A percentile compares a stretch with the other conserved stretches of the same genome.
Conservation (phyloP, 2,329 filamentous ascomycete genomes). For the Fusarium dimerum region DNA sequence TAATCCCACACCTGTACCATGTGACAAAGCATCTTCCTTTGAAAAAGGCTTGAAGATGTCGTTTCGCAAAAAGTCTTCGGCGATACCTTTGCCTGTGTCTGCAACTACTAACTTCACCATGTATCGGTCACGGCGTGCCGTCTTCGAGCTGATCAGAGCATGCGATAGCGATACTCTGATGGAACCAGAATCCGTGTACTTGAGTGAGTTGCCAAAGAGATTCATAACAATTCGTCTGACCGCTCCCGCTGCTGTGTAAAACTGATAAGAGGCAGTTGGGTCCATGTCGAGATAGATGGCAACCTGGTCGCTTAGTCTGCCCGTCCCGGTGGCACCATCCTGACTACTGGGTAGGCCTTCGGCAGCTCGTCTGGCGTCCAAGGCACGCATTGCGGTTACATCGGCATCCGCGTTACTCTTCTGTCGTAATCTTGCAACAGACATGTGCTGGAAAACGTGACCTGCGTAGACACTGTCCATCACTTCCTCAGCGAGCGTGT, state of each 20-base stretch:
- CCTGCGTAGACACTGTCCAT: conserved; percentile 26
- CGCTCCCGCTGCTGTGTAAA: conserved; percentile 54
- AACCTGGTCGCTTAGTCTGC: conserved; percentile 18
- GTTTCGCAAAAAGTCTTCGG: conserved; percentile 61
- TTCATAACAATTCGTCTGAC: conserved; percentile 60
- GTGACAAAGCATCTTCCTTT: conserved; percentile 62
- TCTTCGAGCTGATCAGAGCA: not conserved
- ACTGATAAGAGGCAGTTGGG: conserved; percentile 49
- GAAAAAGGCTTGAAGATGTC: conserved; percentile 65
- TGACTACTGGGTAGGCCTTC: not conserved
- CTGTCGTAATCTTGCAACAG: conserved; percentile 16
- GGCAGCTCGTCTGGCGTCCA: not conserved
- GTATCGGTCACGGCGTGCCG: conserved; percentile 3
- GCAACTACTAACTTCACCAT: conserved; percentile 47
- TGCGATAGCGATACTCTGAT: conserved; percentile 33
- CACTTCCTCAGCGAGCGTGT: conserved; percentile 22
- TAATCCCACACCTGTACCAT: conserved; percentile 65
- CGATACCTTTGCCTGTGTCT: conserved; percentile 68
- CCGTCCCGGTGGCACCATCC: not conserved
- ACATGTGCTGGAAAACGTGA: conserved; percentile 16
- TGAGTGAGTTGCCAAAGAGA: conserved; percentile 62
- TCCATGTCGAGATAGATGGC: conserved; percentile 41
- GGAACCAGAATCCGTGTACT: conserved; percentile 50
- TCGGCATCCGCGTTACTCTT: conserved; percentile 2
- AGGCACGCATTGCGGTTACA: not conserved